Conservation (phyloP, 306 rosid genomes). For the Prunus salicina region DNA sequence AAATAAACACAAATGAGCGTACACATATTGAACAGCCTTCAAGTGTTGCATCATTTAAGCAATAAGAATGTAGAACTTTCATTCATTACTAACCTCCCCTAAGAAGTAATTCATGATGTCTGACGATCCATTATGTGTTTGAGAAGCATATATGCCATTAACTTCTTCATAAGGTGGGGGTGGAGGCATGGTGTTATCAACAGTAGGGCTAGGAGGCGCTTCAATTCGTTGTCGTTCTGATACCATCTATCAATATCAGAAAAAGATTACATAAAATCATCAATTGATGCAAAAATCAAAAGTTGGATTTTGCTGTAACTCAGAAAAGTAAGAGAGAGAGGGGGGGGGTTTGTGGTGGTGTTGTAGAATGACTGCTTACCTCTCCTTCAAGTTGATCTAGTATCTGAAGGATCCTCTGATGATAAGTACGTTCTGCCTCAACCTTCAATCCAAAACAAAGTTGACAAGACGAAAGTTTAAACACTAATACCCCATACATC, state of each 20-base stretch:
- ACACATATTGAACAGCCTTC: not conserved
- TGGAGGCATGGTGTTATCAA: constrained; percentile 70
- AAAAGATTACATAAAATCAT: constrained; percentile 22
- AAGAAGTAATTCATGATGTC: constrained; percentile 79
- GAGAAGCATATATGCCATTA: constrained; percentile 77
- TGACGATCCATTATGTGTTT: constrained; percentile 59
- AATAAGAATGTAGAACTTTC: not conserved
- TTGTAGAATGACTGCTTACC: constrained; percentile 37
- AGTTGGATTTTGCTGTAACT: not conserved
- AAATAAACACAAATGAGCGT: constrained; percentile 5
- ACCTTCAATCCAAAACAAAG: constrained; percentile 52
- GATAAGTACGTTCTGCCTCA: constrained; percentile 89
- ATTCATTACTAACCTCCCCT: constrained; percentile 68
- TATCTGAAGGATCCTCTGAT: constrained; percentile 79
- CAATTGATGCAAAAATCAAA: constrained; percentile 20
- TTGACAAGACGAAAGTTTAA: constrained; percentile 6
- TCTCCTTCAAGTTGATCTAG: constrained; percentile 96
- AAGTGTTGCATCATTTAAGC: not conserved
- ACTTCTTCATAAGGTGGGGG: constrained; percentile 91
- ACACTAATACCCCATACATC: constrained; percentile 15
- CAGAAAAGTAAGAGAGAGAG: not conserved
- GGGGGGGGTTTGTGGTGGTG: not conserved
- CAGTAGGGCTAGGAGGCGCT: constrained; percentile 73
- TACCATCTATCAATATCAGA: constrained; percentile 57
- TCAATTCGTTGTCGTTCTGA: constrained; percentile 87